Percentiles rank a stretch among this genome's conserved stretches.
phyloP scores from a whole-genome alignment of 208 protist genomes.

The Acanthamoeba castellanii region DNA sequence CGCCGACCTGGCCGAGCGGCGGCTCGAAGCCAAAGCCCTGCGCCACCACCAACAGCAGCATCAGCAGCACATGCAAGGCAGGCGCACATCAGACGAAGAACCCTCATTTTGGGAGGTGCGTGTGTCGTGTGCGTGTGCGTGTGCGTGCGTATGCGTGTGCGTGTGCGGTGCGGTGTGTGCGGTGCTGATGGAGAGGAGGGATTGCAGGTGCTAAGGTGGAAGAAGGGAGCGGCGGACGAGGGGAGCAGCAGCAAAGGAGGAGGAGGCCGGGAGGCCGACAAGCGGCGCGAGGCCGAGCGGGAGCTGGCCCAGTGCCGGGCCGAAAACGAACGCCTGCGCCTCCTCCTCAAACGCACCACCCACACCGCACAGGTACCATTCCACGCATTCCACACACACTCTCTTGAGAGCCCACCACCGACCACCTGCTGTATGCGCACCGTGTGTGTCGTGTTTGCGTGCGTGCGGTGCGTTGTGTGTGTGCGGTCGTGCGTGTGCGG shows the following conservation, averaged over 20 bases:
- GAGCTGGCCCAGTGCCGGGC: slow-evolving; percentile 11
- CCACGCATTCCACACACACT: background rate
- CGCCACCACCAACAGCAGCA: background rate
- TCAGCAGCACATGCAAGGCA: background rate
- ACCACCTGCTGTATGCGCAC: background rate
- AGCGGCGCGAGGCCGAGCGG: background rate
- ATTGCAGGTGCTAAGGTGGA: background rate
- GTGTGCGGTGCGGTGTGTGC: background rate
- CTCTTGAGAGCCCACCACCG: too few relatives aligned
- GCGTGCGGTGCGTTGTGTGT: too few relatives aligned
- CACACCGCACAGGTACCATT: background rate
- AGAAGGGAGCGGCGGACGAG: background rate
- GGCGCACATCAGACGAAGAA: background rate
- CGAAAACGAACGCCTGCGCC: slow-evolving; percentile 33
- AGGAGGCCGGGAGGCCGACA: background rate
- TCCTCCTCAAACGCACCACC: background rate
- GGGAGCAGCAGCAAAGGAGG: background rate
- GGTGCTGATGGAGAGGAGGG: background rate
- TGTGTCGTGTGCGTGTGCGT: background rate
- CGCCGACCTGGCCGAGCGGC: background rate
- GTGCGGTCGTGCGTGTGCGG: background rate
- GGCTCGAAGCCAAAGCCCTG: background rate
- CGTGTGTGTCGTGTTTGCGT: background rate
- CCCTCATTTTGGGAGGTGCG: slow-evolving; percentile 4
- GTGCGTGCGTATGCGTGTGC: background rate